Evolutionary conservation across 805 yeast genomes (phyloP).

Genomic region (Candida quercuum): DNA sequence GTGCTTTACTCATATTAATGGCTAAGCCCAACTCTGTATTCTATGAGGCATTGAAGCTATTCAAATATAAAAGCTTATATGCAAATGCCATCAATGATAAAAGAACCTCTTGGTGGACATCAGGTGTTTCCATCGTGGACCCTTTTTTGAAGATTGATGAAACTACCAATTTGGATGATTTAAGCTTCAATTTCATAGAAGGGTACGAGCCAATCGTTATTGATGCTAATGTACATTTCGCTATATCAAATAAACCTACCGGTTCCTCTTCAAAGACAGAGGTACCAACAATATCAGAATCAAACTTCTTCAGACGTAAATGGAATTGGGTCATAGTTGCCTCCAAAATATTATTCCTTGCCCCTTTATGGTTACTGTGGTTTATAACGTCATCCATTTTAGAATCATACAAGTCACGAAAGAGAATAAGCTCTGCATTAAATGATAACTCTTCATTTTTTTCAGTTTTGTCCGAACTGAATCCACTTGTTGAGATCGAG

Average conservation of each 20-base stretch:
- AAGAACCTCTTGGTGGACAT: constrained; percentile 79
- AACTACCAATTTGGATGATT: constrained; percentile 36
- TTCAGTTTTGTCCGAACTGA: constrained; percentile 13
- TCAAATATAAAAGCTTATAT: constrained; percentile 52
- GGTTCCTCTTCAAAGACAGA: constrained; percentile 2
- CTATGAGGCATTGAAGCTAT: constrained; percentile 46
- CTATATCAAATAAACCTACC: constrained; percentile 19
- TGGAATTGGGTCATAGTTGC: constrained; percentile 45
- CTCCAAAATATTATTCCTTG: constrained; percentile 40
- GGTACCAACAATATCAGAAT: constrained; percentile 4
- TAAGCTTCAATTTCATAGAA: constrained; percentile 37
- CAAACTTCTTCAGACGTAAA: constrained; percentile 32
- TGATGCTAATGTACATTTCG: constrained; percentile 43
- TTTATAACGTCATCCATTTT: constrained; percentile 40
- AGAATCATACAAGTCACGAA: constrained; percentile 35
- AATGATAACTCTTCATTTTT: constrained; percentile 24
- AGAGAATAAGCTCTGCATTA: constrained; percentile 28
- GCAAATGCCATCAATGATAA: constrained; percentile 78
- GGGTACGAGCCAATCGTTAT: constrained; percentile 55
- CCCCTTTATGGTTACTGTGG: constrained; percentile 64
- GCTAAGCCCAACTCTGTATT: constrained; percentile 58
- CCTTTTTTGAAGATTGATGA: constrained; percentile 45
- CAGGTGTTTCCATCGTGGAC: constrained; percentile 60
- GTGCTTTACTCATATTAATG: constrained; percentile 63
- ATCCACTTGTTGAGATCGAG: too few relatives aligned